phyloP scores from a whole-genome alignment of 345 rosid species.

The Streptanthus diversifolius region DNA sequence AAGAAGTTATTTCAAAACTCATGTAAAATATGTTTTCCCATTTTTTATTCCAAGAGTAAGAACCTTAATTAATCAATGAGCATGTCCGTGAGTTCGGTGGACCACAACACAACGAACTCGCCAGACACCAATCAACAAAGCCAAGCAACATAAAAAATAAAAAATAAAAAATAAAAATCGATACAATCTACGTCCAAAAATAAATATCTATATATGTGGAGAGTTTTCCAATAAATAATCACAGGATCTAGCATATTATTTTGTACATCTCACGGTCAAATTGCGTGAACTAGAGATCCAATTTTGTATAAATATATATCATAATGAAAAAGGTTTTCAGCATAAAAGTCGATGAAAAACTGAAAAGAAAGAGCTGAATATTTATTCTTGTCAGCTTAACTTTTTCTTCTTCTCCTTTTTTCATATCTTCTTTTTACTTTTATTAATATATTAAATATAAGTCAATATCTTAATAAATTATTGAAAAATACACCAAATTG shows the following conservation, averaged over 20 bases:
- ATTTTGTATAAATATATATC: not conserved
- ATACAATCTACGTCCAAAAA: not conserved
- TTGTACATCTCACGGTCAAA: not conserved
- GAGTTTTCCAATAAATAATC: not conserved
- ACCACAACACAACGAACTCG: slow-evolving; percentile 16
- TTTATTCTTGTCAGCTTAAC: not conserved
- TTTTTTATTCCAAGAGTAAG: not conserved
- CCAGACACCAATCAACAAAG: slow-evolving; percentile 15
- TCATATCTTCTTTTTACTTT: not conserved
- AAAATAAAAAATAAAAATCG: not conserved
- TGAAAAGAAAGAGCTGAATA: not conserved
- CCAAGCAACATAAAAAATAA: not conserved
- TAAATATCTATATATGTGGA: not conserved
- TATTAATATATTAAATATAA: not conserved
- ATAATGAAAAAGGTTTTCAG: not conserved
- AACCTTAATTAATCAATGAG: not conserved
- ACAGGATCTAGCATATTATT: not conserved
- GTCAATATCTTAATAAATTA: not conserved
- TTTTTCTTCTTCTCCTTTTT: not conserved
- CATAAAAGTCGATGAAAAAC: not conserved
- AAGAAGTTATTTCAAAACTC: not conserved
- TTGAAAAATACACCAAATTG: not conserved
- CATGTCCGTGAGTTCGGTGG: slow-evolving; percentile 28
- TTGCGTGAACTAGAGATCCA: not conserved
- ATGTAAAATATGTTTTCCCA: not conserved